Conservation (phyloP, 768 basidiomycete genomes). For the Lactifluus volemus region DNA sequence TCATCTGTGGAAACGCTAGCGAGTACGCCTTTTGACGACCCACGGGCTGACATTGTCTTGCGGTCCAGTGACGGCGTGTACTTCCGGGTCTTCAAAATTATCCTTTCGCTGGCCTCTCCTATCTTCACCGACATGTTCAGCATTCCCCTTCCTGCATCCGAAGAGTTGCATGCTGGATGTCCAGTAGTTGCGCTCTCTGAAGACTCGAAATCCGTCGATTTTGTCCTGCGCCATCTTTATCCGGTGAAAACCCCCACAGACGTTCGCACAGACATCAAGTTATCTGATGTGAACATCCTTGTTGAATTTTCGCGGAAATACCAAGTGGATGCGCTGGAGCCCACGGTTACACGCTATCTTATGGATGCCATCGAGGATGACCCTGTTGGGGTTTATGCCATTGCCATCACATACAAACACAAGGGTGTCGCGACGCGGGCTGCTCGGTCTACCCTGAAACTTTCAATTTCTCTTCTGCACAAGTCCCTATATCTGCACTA, state of each 20-base stretch:
- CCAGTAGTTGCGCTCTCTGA: constrained; percentile 5
- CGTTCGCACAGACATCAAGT: neutral
- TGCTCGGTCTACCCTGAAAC: neutral
- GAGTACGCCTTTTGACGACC: constrained; percentile 5
- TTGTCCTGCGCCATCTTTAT: constrained; percentile 11
- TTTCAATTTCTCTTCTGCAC: neutral
- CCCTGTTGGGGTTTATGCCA: constrained; percentile 14
- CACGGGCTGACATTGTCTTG: constrained; percentile 2
- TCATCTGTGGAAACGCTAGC: neutral
- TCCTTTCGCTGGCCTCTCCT: constrained; percentile 10
- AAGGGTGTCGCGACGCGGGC: neutral
- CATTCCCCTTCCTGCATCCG: neutral
- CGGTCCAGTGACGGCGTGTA: constrained; percentile 6
- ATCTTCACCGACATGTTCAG: constrained; percentile 9
- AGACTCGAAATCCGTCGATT: constrained; percentile 1
- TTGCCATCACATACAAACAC: neutral
- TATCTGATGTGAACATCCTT: neutral
- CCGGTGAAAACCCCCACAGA: neutral
- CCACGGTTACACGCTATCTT: neutral
- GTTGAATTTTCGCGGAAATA: constrained; percentile 14
- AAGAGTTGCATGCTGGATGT: neutral
- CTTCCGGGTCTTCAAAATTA: constrained; percentile 10
- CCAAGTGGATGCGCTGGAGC: neutral
- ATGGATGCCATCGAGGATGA: neutral
- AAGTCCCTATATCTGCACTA: neutral